phyloP scores from a whole-genome alignment of 495 filamentous ascomycete genomes.

The Evernia prunastri region DNA sequence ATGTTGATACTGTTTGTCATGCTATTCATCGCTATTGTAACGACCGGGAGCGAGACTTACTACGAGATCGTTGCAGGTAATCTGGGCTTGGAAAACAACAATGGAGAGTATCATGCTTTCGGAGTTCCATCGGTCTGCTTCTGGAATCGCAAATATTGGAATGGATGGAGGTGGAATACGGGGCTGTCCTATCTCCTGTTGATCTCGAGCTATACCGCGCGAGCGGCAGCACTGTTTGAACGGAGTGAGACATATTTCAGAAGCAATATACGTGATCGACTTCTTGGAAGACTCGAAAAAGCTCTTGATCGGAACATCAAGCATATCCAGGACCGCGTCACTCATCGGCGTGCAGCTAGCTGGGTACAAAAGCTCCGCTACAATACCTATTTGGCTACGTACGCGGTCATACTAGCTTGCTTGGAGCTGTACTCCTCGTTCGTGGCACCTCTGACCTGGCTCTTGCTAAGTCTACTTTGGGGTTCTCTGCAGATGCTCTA shows the following conservation, averaged over 20 bases:
- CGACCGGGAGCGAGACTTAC: not conserved
- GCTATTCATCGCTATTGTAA: slow-evolving; percentile 9
- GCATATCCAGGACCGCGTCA: not conserved
- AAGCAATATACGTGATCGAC: not conserved
- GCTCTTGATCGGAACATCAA: not conserved
- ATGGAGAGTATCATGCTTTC: not conserved
- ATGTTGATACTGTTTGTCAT: slow-evolving; percentile 23
- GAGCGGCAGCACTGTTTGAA: not conserved
- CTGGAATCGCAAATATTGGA: not conserved
- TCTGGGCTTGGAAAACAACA: not conserved
- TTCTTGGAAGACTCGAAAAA: not conserved
- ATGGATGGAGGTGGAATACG: not conserved
- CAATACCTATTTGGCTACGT: not conserved
- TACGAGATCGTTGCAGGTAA: not conserved
- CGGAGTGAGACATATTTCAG: not conserved
- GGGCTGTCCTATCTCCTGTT: not conserved
- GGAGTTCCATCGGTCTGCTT: not conserved
- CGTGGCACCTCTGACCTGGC: not conserved
- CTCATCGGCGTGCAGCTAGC: not conserved
- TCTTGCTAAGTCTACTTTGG: not conserved
- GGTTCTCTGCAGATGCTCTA: not conserved
- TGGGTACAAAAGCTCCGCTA: not conserved
- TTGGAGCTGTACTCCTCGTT: not conserved
- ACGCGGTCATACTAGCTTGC: not conserved
- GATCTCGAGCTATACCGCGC: not conserved